Evolutionary conservation across 805 yeast genomes (phyloP), one percentile per base, ranked within the genome.

Genomic region (Starmerella floris): DNA sequence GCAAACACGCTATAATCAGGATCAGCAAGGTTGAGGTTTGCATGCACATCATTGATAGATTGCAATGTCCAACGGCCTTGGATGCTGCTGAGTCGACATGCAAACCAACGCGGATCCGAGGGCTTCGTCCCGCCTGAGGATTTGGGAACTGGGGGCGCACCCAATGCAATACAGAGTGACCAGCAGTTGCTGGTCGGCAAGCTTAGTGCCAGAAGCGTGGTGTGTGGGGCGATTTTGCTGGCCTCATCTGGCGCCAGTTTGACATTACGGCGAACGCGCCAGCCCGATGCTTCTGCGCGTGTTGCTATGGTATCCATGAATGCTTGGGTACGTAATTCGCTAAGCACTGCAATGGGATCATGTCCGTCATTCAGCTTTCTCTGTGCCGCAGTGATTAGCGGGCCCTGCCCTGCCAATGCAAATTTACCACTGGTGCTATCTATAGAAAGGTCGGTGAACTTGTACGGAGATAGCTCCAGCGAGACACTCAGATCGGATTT

Each of bases 221-320:
- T 42, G 15, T 41, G 50, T 16, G 51, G 50, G 19, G 55, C 55
- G 19, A 64, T 42, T 36, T 57, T 60, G 30, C 52, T 52, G 19
- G 68, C 55, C 54, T 77, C 85, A 20, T 63, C 65, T 2, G 67
- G 65, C 2, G 67, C 62, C 23, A 81, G 53, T 26, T 61, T 65
- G 37, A 80, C 66, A 32, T 73, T 67, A 32, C 71, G 73, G 49
- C 73, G 73, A n/a, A 66, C 63, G 5, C 73, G 67, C 91, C 91
- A 82, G 23, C 78, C 82, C 0, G 77, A 71, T 0, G 83, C 78
- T 30, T 67, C 64, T 42, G 83, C 68, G 46, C 77, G 67, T 15
- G 41, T 41, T 8, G 73, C 68, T 11, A 72, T 61, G 23, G 77
- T 62, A 44, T 77, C 79, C 35, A 66, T 62, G 43, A 65, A 64